These are phyloP conservation scores for Thalassiosira delicatula DNA, from an alignment of 352 stramenopile genomes.

Conservation along the genomic window DNA sequence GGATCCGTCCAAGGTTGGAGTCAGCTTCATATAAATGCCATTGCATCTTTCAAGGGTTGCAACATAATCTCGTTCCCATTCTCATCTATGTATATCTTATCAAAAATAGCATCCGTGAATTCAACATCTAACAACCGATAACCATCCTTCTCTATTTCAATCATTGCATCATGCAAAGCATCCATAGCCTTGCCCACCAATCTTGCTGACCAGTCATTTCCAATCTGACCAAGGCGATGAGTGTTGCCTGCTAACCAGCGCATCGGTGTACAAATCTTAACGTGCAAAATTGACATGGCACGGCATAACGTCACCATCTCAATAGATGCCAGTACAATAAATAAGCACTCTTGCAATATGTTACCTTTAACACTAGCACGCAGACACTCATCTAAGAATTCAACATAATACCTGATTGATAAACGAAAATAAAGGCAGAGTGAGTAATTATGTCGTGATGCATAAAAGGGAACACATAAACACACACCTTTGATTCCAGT, in stretches of 20 bases:
- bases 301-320: slow-evolving; percentile 36
- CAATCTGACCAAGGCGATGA: neutral
- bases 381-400: slow-evolving; percentile 15
- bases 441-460: slow-evolving; percentile 1
- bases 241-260: neutral
- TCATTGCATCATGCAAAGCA: too few relatives aligned
- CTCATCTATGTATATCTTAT: neutral
- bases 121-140: too few relatives aligned
- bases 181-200: too few relatives aligned
- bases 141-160: too few relatives aligned
- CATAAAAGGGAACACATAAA: neutral
- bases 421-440: slow-evolving; percentile 27
- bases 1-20: slow-evolving; percentile 11
- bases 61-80: too few relatives aligned
- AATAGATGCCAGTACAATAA: slow-evolving; percentile 24
- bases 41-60: neutral
- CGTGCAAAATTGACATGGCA: slow-evolving; percentile 33
- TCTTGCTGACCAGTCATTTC: neutral
- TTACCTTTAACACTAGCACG: slow-evolving; percentile 5
- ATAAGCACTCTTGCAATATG: slow-evolving; percentile 37
- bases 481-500: slow-evolving; percentile 23
- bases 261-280: slow-evolving; percentile 31
- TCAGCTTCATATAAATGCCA: slow-evolving; percentile 24
- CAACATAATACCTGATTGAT: slow-evolving; percentile 16
- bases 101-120: neutral